Base-by-base conservation (phyloP, 768 basidiomycete species). In the Rhodocollybia butyracea region DNA sequence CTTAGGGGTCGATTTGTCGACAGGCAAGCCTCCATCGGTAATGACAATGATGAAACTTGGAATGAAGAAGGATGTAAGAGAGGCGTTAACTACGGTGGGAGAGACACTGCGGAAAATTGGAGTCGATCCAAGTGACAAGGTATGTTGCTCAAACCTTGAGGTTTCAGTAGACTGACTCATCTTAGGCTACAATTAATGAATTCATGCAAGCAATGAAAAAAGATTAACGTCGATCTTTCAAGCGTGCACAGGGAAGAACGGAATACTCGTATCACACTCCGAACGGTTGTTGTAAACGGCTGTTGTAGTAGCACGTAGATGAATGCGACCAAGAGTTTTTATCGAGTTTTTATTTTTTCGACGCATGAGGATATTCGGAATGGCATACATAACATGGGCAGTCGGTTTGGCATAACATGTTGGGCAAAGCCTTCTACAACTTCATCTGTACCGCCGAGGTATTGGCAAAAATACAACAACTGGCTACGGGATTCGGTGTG, bases 41-140 rank as follows among this genome's bases (percentile, higher is more conserved):
- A 66, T 78, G 51, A 77, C 83, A 56, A 72, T 87, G 71, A 66
- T 86, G 54, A 81, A 77, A 58, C 70, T 89, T 46, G 69, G 79
- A 26, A 66, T 75, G 29, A 82, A 75, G 57, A 61, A 79, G 1
- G 81, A 81, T 55, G 85, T 88, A 56, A 72, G 78, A 54, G 71
- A 67, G 39, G 78, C 76, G 24, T 73, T 77, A 29, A 71, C 71
- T 59, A 69, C 68, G 38, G 70, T 85, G 5, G 68, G 73, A 48
- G 73, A 73, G 13, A 83, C 81, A 55, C 64, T 88, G 57, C 63
- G 78, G 50, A 82, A 81, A 31, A 82, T 83, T 21, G 87, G 84
- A 5, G 64, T 89, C n/a, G 80, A 87, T 54, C n/a, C 22, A 11
- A 54, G 42, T 22, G 43, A 54, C 43, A 54, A 54, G 43, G 53